A percentile compares a stretch with the other conserved stretches of the same genome.
Conservation (phyloP, 331 rosid species). For the Malus hybrid region DNA sequence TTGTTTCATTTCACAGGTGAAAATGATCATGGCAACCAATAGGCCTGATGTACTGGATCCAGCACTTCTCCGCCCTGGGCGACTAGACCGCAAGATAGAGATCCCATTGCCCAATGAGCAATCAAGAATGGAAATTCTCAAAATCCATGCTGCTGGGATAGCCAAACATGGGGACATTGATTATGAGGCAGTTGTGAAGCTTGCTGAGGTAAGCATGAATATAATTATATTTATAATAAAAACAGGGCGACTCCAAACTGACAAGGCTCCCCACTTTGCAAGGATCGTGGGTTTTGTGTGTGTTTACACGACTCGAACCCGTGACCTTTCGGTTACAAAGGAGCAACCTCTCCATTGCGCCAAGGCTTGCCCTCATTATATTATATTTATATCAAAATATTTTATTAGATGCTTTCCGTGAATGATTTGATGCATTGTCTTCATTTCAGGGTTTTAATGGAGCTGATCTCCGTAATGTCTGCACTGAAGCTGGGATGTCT, state of each 20-base stretch:
- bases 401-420: constrained; percentile 4
- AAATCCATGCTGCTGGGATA: constrained; percentile 95
- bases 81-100: constrained; percentile 92
- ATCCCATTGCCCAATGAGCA: constrained; percentile 96
- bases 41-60: constrained; percentile 97
- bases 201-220: constrained; percentile 66
- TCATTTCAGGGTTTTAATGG: constrained; percentile 79
- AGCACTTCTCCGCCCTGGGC: constrained; percentile 95
- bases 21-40: constrained; percentile 98
- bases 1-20: constrained; percentile 49
- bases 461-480: constrained; percentile 90
- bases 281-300: too few species aligned
- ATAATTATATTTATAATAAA: background rate
- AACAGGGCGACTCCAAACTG: too few species aligned
- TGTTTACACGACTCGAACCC: too few species aligned
- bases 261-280: too few species aligned
- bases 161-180: constrained; percentile 98
- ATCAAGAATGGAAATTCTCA: constrained; percentile 88
- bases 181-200: constrained; percentile 96
- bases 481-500: constrained; percentile 98
- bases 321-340: too few species aligned
- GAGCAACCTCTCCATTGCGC: too few species aligned
- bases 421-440: constrained; percentile 1
- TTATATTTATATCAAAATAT: too few species aligned
- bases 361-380: too few species aligned